Base-by-base conservation (phyloP, 2,329 filamentous ascomycete species). In the Aureobasidium sp. region DNA sequence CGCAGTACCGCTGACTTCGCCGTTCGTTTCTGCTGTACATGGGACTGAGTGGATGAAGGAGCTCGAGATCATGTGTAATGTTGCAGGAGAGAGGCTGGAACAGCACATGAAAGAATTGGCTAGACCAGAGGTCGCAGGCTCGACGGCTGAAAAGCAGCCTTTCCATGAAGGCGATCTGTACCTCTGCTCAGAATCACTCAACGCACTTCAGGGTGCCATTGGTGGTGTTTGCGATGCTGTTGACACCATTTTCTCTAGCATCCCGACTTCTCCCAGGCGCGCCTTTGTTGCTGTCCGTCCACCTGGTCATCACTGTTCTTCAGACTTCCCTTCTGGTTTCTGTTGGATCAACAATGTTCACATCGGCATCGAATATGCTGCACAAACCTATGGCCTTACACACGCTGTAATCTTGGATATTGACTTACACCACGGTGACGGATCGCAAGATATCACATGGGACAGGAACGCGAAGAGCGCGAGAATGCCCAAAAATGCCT, bases 331-430 rank as follows among this genome's bases (percentile, higher is more conserved):
- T 0, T 97, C 93, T 2, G 94, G 94, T 0, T 99, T 99, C 71
- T 99, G 94, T 77, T 99, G 94, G 93, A 78, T 99, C 55, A 99
- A 99, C 74, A 99, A 99, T 71, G 91, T 99, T 0, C 93, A 97
- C 71, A 90, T 99, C 25, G 94, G 93, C 0, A 96, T 99, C 66
- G 89, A 95, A 73, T 90, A 99, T 73, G 93, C 87, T 11, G 87
- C 90, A 25, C 84, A 93, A 64, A 83, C 82, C 42, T 89, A 99
- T 70, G 91, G 89, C 0, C 77, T 97, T 32, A 97, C 93, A 0
- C 94, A 99, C 73, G 93, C 92, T 0, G 94, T 91, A 11, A 97
- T 96, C 64, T 85, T 96, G 66, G 91, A 96, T 71, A 93, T 96
- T 71, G 91, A 96, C 72, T 79, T 96, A 27, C 91, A 96, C 69